These are phyloP conservation scores for Fraxinus platypoda DNA, from an alignment of 305 asterid species.

Conservation along the genomic window DNA sequence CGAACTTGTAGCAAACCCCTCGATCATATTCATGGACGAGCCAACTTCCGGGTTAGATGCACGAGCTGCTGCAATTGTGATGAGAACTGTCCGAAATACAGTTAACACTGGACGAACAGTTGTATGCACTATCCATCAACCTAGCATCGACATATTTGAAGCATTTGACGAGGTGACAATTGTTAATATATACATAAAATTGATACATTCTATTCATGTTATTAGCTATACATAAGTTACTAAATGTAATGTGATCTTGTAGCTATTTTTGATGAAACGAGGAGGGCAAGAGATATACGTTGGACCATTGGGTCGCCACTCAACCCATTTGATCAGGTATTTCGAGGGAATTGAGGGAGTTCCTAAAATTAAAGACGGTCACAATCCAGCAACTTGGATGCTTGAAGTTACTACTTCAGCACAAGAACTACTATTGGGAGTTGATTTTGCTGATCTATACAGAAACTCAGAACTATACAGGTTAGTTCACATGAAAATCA, in stretches of 20 bases:
- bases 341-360: conserved; percentile 56
- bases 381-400: conserved; percentile 78
- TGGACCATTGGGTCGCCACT: conserved; percentile 61
- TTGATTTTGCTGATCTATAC: conserved; percentile 50
- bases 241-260: conserved; percentile 15
- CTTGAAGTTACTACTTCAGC: conserved; percentile 56
- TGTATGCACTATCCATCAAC: conserved; percentile 42
- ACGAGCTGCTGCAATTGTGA: conserved; percentile 41
- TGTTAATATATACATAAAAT: background rate
- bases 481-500: conserved; percentile 21
- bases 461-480: conserved; percentile 49
- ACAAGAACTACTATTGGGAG: conserved; percentile 54
- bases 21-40: conserved; percentile 52
- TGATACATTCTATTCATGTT: background rate
- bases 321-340: conserved; percentile 50
- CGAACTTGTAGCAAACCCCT: conserved; percentile 62
- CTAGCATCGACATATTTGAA: conserved; percentile 39
- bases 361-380: conserved; percentile 50
- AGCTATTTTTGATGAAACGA: conserved; percentile 65
- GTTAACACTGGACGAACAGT: conserved; percentile 39
- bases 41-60: conserved; percentile 43
- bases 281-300: conserved; percentile 71
- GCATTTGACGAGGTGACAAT: conserved; percentile 36
- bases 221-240: background rate
- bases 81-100: conserved; percentile 39